Conservation (phyloP, 2,329 filamentous ascomycete genomes). For the Orbilia quercus region DNA sequence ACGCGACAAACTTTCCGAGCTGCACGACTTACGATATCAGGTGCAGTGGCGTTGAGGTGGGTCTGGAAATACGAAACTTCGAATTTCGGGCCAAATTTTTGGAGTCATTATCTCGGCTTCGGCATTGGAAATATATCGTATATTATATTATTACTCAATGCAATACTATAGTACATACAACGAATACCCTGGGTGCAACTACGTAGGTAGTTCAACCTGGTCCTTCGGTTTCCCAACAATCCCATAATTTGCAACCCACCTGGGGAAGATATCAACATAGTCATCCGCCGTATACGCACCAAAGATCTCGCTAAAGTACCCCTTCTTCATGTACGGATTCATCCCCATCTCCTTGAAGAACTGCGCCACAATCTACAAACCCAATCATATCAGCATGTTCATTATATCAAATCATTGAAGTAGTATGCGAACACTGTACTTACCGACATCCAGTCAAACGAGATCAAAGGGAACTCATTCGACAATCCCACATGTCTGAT, state of each 20-base stretch:
- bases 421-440: slow-evolving; percentile 11
- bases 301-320: slow-evolving; percentile 50
- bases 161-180: too few relatives aligned
- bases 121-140: too few relatives aligned
- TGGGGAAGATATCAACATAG: slow-evolving; percentile 27
- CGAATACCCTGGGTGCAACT: too few relatives aligned
- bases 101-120: too few relatives aligned
- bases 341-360: slow-evolving; percentile 41
- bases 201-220: too few relatives aligned
- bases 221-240: slow-evolving; percentile 23
- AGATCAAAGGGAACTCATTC: slow-evolving; percentile 52
- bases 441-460: slow-evolving; percentile 52
- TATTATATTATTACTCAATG: too few relatives aligned
- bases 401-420: too few relatives aligned
- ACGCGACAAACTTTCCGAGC: background rate
- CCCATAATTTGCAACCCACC: slow-evolving; percentile 46
- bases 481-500: slow-evolving; percentile 46
- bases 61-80: too few relatives aligned
- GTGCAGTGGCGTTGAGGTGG: slow-evolving; percentile 12
- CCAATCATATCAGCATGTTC: background rate
- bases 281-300: slow-evolving; percentile 39
- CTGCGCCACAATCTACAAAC: slow-evolving; percentile 27
- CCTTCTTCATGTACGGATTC: slow-evolving; percentile 49
- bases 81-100: background rate
- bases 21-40: slow-evolving; percentile 36